phyloP scores from a whole-genome alignment of 2,329 filamentous ascomycete genomes.

The Bertia moriformis region DNA sequence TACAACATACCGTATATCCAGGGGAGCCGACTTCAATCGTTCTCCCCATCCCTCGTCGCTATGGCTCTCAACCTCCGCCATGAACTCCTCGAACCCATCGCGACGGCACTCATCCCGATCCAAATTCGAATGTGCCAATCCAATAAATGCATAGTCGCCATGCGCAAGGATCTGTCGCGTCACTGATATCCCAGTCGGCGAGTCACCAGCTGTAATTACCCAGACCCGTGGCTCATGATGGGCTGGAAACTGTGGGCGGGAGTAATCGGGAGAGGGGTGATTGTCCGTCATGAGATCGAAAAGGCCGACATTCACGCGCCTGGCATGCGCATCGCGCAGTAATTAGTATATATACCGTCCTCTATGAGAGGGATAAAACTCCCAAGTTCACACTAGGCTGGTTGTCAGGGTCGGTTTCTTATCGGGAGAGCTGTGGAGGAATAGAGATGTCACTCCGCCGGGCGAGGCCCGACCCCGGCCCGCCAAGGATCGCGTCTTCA shows the following conservation, averaged over 20 bases:
- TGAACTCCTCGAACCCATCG: constrained; percentile 37
- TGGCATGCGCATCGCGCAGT: background rate
- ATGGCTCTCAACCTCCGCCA: constrained; percentile 32
- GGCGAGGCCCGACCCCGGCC: too few relatives aligned
- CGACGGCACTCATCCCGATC: constrained; percentile 34
- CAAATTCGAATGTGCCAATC: constrained; percentile 35
- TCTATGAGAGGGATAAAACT: too few relatives aligned
- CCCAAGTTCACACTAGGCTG: too few relatives aligned
- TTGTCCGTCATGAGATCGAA: constrained; percentile 16
- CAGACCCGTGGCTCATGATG: constrained; percentile 49
- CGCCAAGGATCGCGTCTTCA: background rate
- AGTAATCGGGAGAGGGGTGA: constrained; percentile 13
- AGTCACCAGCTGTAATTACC: constrained; percentile 47
- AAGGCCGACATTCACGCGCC: background rate
- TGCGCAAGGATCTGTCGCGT: constrained; percentile 42
- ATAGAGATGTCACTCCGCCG: too few relatives aligned
- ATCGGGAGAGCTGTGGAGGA: too few relatives aligned
- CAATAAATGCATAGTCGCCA: constrained; percentile 45
- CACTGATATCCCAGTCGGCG: constrained; percentile 43
- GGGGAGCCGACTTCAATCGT: constrained; percentile 35
- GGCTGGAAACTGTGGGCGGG: constrained; percentile 36
- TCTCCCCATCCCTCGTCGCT: constrained; percentile 34
- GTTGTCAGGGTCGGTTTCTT: too few relatives aligned
- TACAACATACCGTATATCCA: constrained; percentile 33
- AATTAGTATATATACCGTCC: too few relatives aligned